These are phyloP conservation scores for Proliferodiscus dingleyae DNA, from an alignment of 2,329 filamentous ascomycete species.

Conservation along the genomic window DNA sequence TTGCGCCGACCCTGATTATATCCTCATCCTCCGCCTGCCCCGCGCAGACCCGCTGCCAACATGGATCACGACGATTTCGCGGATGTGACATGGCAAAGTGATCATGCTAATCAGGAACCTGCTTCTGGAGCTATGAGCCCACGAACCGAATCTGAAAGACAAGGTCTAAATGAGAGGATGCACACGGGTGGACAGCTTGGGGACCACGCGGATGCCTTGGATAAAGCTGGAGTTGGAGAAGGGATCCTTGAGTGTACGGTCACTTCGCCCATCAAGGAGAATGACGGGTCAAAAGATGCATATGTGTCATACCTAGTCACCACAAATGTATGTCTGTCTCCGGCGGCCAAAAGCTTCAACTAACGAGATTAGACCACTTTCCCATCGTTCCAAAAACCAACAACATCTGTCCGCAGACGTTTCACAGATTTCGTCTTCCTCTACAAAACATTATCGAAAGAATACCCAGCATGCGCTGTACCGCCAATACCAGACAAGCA, in stretches of 20 bases:
- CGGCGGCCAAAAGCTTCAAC: slow-evolving; percentile 5
- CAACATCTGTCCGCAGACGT: slow-evolving; percentile 76
- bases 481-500: slow-evolving; percentile 96
- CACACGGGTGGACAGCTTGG: slow-evolving; percentile 28
- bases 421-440: slow-evolving; percentile 98
- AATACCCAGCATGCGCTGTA: slow-evolving; percentile 88
- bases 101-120: slow-evolving; percentile 48
- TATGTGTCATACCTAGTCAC: slow-evolving; percentile 95
- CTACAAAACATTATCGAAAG: slow-evolving; percentile 80
- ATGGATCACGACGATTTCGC: slow-evolving; percentile 65
- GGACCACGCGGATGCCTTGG: slow-evolving; percentile 36
- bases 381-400: slow-evolving; percentile 79
- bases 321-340: slow-evolving; percentile 61
- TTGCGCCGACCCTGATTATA: too few relatives aligned
- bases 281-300: slow-evolving; percentile 91
- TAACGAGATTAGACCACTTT: slow-evolving; percentile 70
- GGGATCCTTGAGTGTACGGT: slow-evolving; percentile 83
- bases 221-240: slow-evolving; percentile 59
- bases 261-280: slow-evolving; percentile 82
- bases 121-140: slow-evolving; percentile 38
- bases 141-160: slow-evolving; percentile 34
- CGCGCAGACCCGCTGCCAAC: slow-evolving; percentile 15
- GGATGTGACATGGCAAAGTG: slow-evolving; percentile 68
- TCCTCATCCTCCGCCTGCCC: slow-evolving; percentile 16
- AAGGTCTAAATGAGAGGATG: slow-evolving; percentile 17